Conservation (phyloP, 768 basidiomycete species). For the Xanthoconium stramineum region DNA sequence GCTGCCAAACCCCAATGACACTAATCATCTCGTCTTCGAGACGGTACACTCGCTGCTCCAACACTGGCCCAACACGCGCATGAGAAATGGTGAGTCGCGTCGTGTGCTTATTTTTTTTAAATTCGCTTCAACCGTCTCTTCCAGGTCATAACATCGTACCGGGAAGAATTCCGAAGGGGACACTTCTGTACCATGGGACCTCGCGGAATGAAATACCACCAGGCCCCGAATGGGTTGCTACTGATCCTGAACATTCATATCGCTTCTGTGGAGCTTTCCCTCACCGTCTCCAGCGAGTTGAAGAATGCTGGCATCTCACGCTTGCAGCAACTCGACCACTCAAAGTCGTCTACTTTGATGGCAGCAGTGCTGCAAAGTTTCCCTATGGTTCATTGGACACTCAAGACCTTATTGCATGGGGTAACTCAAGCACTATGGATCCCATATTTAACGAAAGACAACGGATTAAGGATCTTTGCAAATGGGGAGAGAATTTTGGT, state of each 20-base stretch:
- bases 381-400: slow-evolving; percentile 40
- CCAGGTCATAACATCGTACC: slow-evolving; percentile 28
- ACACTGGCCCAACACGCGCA: slow-evolving; percentile 46
- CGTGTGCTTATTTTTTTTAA: slow-evolving; percentile 7
- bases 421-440: slow-evolving; percentile 17
- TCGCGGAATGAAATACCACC: slow-evolving; percentile 20
- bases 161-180: slow-evolving; percentile 33
- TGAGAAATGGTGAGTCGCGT: slow-evolving; percentile 38
- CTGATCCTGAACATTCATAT: slow-evolving; percentile 37
- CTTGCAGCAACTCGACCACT: slow-evolving; percentile 30
- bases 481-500: slow-evolving; percentile 39
- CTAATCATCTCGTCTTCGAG: slow-evolving; percentile 25
- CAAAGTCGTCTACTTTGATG: slow-evolving; percentile 51
- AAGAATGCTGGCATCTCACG: slow-evolving; percentile 19
- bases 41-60: slow-evolving; percentile 33
- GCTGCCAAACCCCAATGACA: slow-evolving; percentile 24
- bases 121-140: slow-evolving; percentile 3
- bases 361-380: slow-evolving; percentile 46
- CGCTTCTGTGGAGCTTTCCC: slow-evolving; percentile 31
- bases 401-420: slow-evolving; percentile 49
- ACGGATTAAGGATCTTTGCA: slow-evolving; percentile 39
- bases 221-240: slow-evolving; percentile 32
- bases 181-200: slow-evolving; percentile 35
- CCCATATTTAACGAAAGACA: slow-evolving; percentile 28
- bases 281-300: not conserved